Conservation (phyloP, 108 stramenopile genomes). For the Fragilariopsis cylindrus region DNA sequence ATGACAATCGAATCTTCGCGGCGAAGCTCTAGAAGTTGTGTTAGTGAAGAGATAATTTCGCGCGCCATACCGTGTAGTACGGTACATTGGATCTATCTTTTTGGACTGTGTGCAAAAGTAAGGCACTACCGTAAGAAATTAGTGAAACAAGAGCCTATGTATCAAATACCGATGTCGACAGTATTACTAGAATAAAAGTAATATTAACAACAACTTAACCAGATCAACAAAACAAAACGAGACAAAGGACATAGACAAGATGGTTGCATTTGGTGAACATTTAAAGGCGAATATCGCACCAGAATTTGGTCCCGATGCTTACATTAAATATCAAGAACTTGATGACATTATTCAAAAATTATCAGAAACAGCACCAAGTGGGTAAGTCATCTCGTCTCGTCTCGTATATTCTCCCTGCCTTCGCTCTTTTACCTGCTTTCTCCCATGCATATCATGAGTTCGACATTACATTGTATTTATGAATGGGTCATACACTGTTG, state of each 20-base stretch:
- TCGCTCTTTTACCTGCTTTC: no score
- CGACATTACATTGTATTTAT: not conserved
- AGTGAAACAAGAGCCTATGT: no score
- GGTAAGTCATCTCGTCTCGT: slow-evolving; percentile 44
- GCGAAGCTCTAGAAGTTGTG: no score
- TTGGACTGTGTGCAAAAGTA: no score
- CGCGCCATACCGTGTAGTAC: no score
- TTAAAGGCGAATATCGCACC: slow-evolving; percentile 75
- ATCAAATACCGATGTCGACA: no score
- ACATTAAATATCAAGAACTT: slow-evolving; percentile 72
- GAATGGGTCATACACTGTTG: not conserved
- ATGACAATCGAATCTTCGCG: no score
- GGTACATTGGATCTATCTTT: no score
- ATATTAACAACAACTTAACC: not conserved
- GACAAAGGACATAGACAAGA: not conserved
- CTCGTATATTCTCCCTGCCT: not conserved
- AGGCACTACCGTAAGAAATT: no score
- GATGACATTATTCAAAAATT: slow-evolving; percentile 75
- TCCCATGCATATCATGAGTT: not conserved
- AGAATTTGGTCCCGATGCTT: slow-evolving; percentile 75
- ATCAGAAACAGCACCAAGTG: slow-evolving; percentile 53
- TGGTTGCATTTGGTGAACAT: slow-evolving; percentile 63
- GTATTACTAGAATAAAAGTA: no score
- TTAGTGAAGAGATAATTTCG: no score
- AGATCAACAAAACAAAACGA: not conserved